A percentile compares a stretch with the other conserved stretches of the same genome.
Conservation (phyloP, 1,284 basidiomycete species). For the Leccinum cinnamomeum region DNA sequence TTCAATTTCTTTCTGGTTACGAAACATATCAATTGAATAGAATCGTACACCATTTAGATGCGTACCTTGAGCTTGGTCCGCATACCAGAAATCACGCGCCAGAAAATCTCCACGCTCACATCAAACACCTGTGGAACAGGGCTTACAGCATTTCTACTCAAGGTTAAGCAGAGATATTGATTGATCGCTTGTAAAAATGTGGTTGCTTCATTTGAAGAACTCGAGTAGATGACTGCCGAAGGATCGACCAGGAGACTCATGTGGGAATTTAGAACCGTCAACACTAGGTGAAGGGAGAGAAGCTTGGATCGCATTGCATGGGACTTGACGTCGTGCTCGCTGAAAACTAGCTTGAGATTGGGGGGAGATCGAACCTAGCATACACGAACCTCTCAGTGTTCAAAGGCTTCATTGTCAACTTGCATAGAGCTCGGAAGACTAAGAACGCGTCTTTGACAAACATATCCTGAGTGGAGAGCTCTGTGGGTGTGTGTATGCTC, state of each 20-base stretch:
- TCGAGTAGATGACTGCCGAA: slow-evolving; percentile 84
- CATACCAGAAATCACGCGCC: slow-evolving; percentile 92
- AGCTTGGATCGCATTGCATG: slow-evolving; percentile 96
- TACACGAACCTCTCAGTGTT: slow-evolving; percentile 80
- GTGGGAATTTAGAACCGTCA: slow-evolving; percentile 91
- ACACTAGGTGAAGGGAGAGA: slow-evolving; percentile 88
- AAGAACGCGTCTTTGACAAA: slow-evolving; percentile 97
- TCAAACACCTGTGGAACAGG: slow-evolving; percentile 98
- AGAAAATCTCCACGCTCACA: slow-evolving; percentile 97
- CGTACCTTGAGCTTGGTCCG: slow-evolving; percentile 91
- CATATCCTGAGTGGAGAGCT: slow-evolving; percentile 69
- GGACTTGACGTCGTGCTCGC: slow-evolving; percentile 90
- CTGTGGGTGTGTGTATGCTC: slow-evolving; percentile 17
- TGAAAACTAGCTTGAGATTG: slow-evolving; percentile 35
- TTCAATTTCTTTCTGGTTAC: slow-evolving; percentile 93
- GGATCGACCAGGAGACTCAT: slow-evolving; percentile 88
- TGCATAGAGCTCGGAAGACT: slow-evolving; percentile 93
- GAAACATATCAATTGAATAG: slow-evolving; percentile 5
- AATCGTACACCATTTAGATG: background rate
- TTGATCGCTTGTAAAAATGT: slow-evolving; percentile 90
- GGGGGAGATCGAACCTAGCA: background rate
- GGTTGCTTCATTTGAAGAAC: slow-evolving; percentile 81
- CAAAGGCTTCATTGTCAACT: slow-evolving; percentile 96
- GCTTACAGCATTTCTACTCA: slow-evolving; percentile 95
- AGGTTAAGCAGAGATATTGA: slow-evolving; percentile 90